phyloP scores from a whole-genome alignment of 208 protist species.

The Trypanosoma brucei region DNA sequence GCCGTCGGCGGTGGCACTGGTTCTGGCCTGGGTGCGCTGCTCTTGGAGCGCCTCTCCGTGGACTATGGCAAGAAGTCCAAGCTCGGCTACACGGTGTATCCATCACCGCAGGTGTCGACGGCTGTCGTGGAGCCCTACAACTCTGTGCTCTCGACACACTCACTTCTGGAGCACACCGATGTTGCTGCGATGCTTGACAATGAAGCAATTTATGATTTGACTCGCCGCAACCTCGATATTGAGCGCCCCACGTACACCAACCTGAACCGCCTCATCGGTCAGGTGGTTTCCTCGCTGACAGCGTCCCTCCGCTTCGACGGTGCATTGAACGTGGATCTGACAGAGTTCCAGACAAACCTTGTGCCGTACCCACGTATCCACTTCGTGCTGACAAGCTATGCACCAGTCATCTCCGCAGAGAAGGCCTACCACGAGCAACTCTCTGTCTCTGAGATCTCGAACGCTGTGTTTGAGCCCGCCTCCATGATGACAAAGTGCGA shows the following conservation, averaged over 20 bases:
- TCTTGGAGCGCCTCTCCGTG: conserved; percentile 95
- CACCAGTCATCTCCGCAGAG: conserved; percentile 90
- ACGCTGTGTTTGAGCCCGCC: conserved; percentile 90
- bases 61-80: conserved; percentile 99
- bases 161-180: conserved; percentile 93
- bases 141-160: conserved; percentile 93
- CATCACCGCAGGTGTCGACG: conserved; percentile 94
- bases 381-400: conserved; percentile 93
- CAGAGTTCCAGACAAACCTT: conserved; percentile 97
- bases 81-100: conserved; percentile 93
- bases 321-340: conserved; percentile 95
- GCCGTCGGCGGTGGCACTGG: conserved; percentile 98
- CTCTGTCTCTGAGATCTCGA: conserved; percentile 93
- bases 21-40: conserved; percentile 95
- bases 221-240: conserved; percentile 88
- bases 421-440: conserved; percentile 94
- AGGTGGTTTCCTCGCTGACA: conserved; percentile 94
- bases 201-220: conserved; percentile 96
- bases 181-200: conserved; percentile 95
- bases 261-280: conserved; percentile 94
- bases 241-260: conserved; percentile 95
- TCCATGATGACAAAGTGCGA: conserved; percentile 95
- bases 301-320: conserved; percentile 95
- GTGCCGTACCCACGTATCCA: conserved; percentile 97
- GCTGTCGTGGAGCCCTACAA: conserved; percentile 98